Evolutionary conservation across 202 grass and related monocot species (phyloP), one percentile per base, ranked within the genome.

Genomic region (Bolboschoenoplectus hybrid): DNA sequence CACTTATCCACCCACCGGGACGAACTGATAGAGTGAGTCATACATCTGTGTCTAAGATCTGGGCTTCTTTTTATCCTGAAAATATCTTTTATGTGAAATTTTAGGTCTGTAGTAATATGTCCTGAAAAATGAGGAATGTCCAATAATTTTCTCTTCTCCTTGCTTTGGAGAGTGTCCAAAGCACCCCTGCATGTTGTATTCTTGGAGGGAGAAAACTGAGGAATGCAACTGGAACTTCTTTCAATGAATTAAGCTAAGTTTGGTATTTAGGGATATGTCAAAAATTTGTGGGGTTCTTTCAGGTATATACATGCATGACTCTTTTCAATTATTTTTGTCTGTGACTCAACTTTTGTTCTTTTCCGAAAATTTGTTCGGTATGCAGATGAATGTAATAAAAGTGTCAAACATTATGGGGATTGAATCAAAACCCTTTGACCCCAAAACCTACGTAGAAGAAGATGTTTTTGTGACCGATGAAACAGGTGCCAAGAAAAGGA

Each of bases 401-500:
- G 96, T 98, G n/a, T 95, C 96, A 72, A 98, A 98, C 80, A 98
- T 98, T 73, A 95, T 98, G 96, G 93, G 93, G 69, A 94, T 98
- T 52, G 93, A 98, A 67, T 86, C 91, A 55, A 98, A 91, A 82
- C 89, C 93, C 41, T 98, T 98, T 80, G 90, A 98, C 87, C 91
- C 90, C 9, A 98, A 98, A 85, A 95, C 96, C 52, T 95, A 92
- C 58, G 95, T 92, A 36, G 95, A 98, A 86, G 95, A 95, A 83
- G 91, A 95, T 87, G 91, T 77, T 81, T 94, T 92, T 40, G 81
- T 98, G 63, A 94, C 91, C 67, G 96, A 98, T 92, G 93, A 95
- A 92, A 91, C 88, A 64, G 96, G 96, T 57, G 89, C 78, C 43
- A 91, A 95, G 82, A 98, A 98, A 92, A 91, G 86, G 63, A 95